Percentiles rank a stretch among this genome's conserved stretches.
Conservation (phyloP, 2,329 filamentous ascomycete species). For the Parafenestella ontariensis region DNA sequence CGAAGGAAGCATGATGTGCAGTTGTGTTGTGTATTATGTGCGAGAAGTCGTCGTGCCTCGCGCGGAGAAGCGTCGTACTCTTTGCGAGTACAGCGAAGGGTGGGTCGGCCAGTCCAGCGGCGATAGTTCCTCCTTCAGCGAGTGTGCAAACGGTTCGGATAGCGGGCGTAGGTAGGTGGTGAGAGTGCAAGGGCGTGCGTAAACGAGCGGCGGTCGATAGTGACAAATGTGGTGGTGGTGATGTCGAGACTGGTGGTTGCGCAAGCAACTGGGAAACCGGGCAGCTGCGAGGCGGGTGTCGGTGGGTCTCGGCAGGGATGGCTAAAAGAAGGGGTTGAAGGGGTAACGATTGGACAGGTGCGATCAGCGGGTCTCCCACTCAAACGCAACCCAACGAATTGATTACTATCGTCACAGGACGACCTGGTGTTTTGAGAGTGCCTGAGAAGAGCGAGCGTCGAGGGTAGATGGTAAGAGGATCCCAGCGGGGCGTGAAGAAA, state of each 20-base stretch:
- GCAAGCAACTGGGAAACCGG: conserved; percentile 39
- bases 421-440: conserved; percentile 24
- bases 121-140: conserved; percentile 18
- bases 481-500: conserved; percentile 24
- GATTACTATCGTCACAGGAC: conserved; percentile 28
- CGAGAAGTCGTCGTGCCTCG: conserved; percentile 16
- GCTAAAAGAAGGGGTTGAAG: conserved; percentile 22
- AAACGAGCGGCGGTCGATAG: conserved; percentile 36
- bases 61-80: conserved; percentile 32
- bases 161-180: conserved; percentile 4
- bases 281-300: conserved; percentile 36
- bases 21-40: conserved; percentile 17
- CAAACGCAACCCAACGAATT: conserved; percentile 28
- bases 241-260: conserved; percentile 28
- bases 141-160: conserved; percentile 4
- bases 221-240: conserved; percentile 21
- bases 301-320: conserved; percentile 31
- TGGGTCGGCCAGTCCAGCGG: conserved; percentile 46
- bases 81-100: conserved; percentile 34
- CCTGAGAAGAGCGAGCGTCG: conserved; percentile 34
- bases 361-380: conserved; percentile 36
- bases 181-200: conserved; percentile 13
- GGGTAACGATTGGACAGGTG: conserved; percentile 40
- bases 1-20: conserved; percentile 44
- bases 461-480: conserved; percentile 25